These are phyloP conservation scores for Erodium moschatum DNA, from an alignment of 441 rosid species.

Conservation along the genomic window DNA sequence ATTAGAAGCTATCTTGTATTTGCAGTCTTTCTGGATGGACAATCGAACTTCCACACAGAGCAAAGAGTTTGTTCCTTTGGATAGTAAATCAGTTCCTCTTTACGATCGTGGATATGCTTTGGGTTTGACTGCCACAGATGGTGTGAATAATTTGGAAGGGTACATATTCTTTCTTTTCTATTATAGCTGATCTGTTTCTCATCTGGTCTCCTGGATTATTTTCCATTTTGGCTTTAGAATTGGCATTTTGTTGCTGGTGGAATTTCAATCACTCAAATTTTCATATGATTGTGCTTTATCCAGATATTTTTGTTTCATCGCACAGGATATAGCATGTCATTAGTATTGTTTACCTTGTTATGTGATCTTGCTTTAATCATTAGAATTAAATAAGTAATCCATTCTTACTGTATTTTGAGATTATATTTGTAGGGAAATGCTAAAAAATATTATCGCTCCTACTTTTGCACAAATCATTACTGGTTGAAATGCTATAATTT, in stretches of 20 bases:
- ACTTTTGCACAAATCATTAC: background rate
- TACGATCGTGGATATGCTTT: conserved; percentile 82
- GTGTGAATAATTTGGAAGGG: conserved; percentile 62
- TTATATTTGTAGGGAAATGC: background rate
- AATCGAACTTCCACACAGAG: conserved; percentile 40
- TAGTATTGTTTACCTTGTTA: background rate
- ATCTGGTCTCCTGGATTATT: background rate
- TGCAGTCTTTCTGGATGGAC: conserved; percentile 90
- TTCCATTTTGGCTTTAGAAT: background rate
- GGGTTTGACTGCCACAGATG: conserved; percentile 67
- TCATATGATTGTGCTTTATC: background rate
- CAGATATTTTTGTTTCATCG: background rate
- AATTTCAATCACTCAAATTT: background rate
- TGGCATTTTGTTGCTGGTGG: background rate
- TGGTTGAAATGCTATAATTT: background rate
- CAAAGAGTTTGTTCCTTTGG: conserved; percentile 34
- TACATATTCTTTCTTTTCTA: conserved; percentile 19
- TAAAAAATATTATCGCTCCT: background rate
- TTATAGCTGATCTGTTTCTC: background rate
- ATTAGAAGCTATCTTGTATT: conserved; percentile 17
- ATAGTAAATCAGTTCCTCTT: conserved; percentile 58
- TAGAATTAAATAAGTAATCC: background rate
- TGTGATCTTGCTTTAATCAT: background rate
- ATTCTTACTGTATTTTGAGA: background rate
- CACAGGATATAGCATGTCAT: background rate